A percentile compares a stretch with the other conserved stretches of the same genome.
These are phyloP conservation scores for Rhodotorula babjevae DNA, from an alignment of 768 basidiomycete genomes.

Conservation along the genomic window DNA sequence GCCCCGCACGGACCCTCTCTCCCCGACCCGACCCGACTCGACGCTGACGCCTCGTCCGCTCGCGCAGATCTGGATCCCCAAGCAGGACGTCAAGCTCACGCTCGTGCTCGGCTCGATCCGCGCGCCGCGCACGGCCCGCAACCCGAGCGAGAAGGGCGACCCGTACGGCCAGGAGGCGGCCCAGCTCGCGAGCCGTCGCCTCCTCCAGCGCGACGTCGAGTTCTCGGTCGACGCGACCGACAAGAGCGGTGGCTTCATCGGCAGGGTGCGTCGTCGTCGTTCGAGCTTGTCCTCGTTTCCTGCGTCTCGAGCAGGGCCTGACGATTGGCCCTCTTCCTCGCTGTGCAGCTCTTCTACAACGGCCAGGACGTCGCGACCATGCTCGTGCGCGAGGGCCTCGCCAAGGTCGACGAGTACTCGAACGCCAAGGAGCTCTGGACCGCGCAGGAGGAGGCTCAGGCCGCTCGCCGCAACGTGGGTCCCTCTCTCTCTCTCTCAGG, in stretches of 20 bases:
- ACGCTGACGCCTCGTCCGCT: background rate
- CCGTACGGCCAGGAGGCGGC: conserved; percentile 78
- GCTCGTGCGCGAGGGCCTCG: conserved; percentile 81
- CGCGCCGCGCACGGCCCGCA: conserved; percentile 77
- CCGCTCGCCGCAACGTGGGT: conserved; percentile 58
- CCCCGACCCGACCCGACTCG: too few relatives aligned
- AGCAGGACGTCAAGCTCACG: conserved; percentile 75
- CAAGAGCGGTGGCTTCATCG: conserved; percentile 94
- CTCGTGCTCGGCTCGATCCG: conserved; percentile 90
- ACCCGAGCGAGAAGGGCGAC: conserved; percentile 74
- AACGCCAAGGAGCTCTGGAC: conserved; percentile 71
- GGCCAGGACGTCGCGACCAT: conserved; percentile 77
- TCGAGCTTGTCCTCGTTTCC: conserved; percentile 54
- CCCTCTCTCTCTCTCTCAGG: background rate
- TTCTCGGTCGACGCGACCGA: conserved; percentile 84
- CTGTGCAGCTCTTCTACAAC: conserved; percentile 50
- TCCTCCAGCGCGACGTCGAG: conserved; percentile 93
- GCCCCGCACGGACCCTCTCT: too few relatives aligned
- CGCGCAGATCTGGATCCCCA: conserved; percentile 39
- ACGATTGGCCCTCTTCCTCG: too few relatives aligned
- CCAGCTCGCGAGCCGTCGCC: conserved; percentile 70
- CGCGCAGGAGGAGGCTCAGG: conserved; percentile 85
- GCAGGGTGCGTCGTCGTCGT: conserved; percentile 53
- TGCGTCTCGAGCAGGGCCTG: too few relatives aligned
- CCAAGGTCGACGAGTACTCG: conserved; percentile 79